Percentiles rank a stretch among this genome's conserved stretches.
Conservation (phyloP, 2,329 filamentous ascomycete species). For the Sordariomycetes sp. region DNA sequence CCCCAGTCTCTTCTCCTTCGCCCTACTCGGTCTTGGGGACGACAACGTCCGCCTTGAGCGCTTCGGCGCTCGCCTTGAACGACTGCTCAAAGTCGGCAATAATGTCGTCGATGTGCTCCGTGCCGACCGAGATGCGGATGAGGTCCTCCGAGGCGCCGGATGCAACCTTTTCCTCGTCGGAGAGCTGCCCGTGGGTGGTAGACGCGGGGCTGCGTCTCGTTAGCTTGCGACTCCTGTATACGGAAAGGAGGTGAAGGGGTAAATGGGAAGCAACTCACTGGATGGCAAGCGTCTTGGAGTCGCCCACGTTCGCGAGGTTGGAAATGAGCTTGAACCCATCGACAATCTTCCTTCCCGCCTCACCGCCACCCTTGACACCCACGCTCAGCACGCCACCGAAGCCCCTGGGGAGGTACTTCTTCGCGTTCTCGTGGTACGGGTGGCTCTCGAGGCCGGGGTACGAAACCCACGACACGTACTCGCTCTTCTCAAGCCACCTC, state of each 20-base stretch:
- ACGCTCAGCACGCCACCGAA: constrained; percentile 89
- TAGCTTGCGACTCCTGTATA: constrained; percentile 1
- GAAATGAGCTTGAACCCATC: constrained; percentile 92
- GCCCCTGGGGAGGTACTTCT: constrained; percentile 74
- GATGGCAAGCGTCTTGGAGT: constrained; percentile 88
- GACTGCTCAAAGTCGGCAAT: constrained; percentile 91
- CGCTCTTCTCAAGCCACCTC: constrained; percentile 68
- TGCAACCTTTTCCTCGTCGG: constrained; percentile 62
- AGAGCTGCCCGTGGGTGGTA: constrained; percentile 88
- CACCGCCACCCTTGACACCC: constrained; percentile 77
- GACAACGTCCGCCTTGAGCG: constrained; percentile 4
- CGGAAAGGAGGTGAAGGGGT: neutral
- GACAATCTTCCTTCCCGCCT: constrained; percentile 76
- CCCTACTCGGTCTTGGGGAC: neutral
- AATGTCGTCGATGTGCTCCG: constrained; percentile 95
- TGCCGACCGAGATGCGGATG: constrained; percentile 90
- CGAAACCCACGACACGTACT: constrained; percentile 82
- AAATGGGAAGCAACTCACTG: constrained; percentile 34
- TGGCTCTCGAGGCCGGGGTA: constrained; percentile 84
- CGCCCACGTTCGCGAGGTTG: constrained; percentile 91
- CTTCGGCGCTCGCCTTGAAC: constrained; percentile 28
- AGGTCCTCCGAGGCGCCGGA: constrained; percentile 83
- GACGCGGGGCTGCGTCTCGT: constrained; percentile 53
- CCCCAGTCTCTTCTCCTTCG: neutral
- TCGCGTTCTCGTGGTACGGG: constrained; percentile 63